Evolutionary conservation across 2,329 filamentous ascomycete species (phyloP), one percentile per base, ranked within the genome.

Genomic region (Diaporthe vexans): DNA sequence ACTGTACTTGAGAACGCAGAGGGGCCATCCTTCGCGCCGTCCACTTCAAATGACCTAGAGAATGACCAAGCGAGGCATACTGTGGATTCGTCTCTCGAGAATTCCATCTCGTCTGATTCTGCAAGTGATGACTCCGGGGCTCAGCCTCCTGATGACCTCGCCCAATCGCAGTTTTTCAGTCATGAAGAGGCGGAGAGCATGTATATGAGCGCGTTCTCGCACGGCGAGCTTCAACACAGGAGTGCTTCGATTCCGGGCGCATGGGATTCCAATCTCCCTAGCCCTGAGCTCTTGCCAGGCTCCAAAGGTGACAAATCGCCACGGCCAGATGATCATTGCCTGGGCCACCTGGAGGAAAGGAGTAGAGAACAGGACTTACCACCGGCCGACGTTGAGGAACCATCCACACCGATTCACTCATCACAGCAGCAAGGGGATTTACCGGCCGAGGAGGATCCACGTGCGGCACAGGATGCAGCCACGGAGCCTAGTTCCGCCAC

Each of bases 111-210:
- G 26, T 81, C 80, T 1, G 79, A 73, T 21, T 73, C 79, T 24
- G 78, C 76, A 72, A 82, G 80, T 71, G 80, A 80, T 15, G 78
- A 77, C 29, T 81, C 81, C 26, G 77, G 80, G 17, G 75, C 77
- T 43, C 77, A 83, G 43, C 78, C 72, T 56, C 75, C 81, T 17
- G 86, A 90, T 46, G 90, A 92, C 75, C 84, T 94, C 26, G 83
- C 88, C 4, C 85, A 90, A 76, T 96, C 94, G 7, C 92, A 90
- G 54, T 80, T 95, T 1, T 96, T 94, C 79, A 94, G 90, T 48
- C 93, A 95, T 74, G 93, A 95, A 76, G 94, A 96, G 76, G 94
- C 94, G 0, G 92, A 94, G 79, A 97, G 94, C 81, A 94, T 97
- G 92, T 97, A 97, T 78, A 92, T 95, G 91, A 96, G 91, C 76